Evolutionary conservation across 1,139 yeast species (phyloP).

Genomic region (Zygosaccharomyces pseudobailii): DNA sequence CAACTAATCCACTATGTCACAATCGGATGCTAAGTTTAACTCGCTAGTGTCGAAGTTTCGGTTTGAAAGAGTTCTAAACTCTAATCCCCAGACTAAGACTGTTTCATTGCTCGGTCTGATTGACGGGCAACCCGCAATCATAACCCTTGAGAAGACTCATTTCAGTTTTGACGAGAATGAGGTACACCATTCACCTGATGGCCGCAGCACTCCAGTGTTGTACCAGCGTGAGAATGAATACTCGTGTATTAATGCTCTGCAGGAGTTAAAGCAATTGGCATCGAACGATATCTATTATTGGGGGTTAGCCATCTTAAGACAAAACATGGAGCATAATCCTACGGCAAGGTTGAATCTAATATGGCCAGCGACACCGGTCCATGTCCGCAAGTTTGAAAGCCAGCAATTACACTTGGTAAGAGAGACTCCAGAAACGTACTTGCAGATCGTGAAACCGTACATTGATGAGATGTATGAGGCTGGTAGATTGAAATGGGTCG

Average conservation of each 20-base stretch:
- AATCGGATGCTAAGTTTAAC: background rate
- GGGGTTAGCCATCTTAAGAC: conserved; percentile 56
- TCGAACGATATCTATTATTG: conserved; percentile 80
- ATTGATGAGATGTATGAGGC: conserved; percentile 72
- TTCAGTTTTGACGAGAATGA: conserved; percentile 38
- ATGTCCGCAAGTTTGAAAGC: conserved; percentile 64
- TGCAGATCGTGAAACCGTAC: conserved; percentile 61
- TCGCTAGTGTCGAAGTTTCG: conserved; percentile 35
- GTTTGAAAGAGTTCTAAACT: conserved; percentile 41
- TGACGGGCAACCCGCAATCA: conserved; percentile 55
- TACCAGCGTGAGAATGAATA: conserved; percentile 30
- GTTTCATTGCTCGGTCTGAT: conserved; percentile 65
- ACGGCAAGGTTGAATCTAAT: conserved; percentile 71
- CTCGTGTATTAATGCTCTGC: conserved; percentile 34
- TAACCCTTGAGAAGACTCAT: conserved; percentile 68
- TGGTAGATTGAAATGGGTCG: conserved; percentile 77
- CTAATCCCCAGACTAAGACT: conserved; percentile 63
- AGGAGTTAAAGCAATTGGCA: conserved; percentile 46
- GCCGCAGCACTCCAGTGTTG: conserved; percentile 21
- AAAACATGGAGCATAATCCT: conserved; percentile 46
- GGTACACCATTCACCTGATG: conserved; percentile 22
- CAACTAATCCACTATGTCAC: conserved; percentile 1
- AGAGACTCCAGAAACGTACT: conserved; percentile 80
- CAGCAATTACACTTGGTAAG: conserved; percentile 55
- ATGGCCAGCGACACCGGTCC: conserved; percentile 87